Evolutionary conservation across 179 eudicot genomes (phyloP), one percentile per base, ranked within the genome.

Genomic region (Pouteria campechiana): DNA sequence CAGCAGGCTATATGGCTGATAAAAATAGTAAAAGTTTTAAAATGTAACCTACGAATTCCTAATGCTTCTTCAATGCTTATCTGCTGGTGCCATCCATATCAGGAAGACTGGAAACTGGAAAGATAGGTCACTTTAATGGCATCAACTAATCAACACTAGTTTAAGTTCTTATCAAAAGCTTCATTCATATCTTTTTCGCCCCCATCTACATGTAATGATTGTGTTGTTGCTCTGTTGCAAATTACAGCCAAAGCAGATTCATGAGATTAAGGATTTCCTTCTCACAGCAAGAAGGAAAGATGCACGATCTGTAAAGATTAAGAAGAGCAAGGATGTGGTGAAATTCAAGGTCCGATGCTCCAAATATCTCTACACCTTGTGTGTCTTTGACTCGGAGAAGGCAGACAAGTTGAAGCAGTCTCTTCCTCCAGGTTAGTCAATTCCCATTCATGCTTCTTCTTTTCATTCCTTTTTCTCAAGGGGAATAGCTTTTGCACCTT

Each of bases 281-380:
- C 62, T 57, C 1, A 57, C 62, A 2, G 62, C 62, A 30, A 57
- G 62, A 41, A 57, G 62, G 62, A 57, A 57, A 42, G 62, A 57
- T 57, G 62, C 62, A 6, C 61, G 61, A 1, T 56, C 61, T 14
- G 61, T 56, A 23, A 56, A 56, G 31, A 56, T 56, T 21, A 57
- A 57, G 54, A 47, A 35, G 31, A 39, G 46, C 46, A 56, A 56
- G 39, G 61, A 50, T 25, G 44, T 16, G 5, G 55, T 50, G 15
- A 50, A 50, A 36, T 50, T 50, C 23, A 50, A 50, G 55, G 55
- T 50, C 38, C 44, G 55, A 7, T 50, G 55, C 34, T 50, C 55
- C n/a, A 50, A 37, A 36, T 56, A 56, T 32, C 61, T 56, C 11
- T 56, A 56, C 61, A 56, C 61, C 0, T 44, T 56, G 0, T 56